Evolutionary conservation across 225 moss, liverwort and hornwort genomes (phyloP).

Genomic region (Marchantia paleacea): DNA sequence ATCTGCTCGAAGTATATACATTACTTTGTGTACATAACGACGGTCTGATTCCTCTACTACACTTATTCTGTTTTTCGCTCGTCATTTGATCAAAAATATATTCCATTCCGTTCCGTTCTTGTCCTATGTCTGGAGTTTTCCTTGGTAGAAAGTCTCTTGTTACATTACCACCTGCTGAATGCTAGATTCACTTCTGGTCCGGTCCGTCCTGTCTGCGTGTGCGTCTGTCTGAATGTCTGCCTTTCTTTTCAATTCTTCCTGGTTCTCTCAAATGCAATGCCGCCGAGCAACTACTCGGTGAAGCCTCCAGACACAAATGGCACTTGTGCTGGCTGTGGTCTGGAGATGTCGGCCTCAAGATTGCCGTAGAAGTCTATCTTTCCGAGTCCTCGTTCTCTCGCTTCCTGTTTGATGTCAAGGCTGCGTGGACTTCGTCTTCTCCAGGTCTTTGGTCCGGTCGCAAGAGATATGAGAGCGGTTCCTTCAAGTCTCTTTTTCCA

Average conservation of each 20-base stretch:
- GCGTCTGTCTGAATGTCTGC: neutral
- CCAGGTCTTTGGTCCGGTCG: neutral
- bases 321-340: slow-evolving; percentile 13
- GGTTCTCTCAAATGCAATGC: slow-evolving; percentile 14
- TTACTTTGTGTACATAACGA: slow-evolving; percentile 21
- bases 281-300: slow-evolving; percentile 3
- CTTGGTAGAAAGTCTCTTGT: neutral
- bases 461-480: slow-evolving; percentile 9
- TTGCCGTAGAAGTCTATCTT: neutral
- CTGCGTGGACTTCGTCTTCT: neutral
- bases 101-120: slow-evolving; percentile 8
- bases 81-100: slow-evolving; percentile 6
- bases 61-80: slow-evolving; percentile 23
- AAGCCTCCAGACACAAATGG: slow-evolving; percentile 12
- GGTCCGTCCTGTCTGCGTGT: neutral
- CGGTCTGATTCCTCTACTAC: slow-evolving; percentile 26
- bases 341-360: slow-evolving; percentile 9
- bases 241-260: neutral
- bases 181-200: neutral
- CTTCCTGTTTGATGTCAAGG: neutral
- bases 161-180: slow-evolving; percentile 1
- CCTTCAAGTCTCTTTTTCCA: slow-evolving; percentile 2
- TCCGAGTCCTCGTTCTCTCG: neutral
- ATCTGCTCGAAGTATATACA: slow-evolving; percentile 23
- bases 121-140: slow-evolving; percentile 17